A percentile compares a stretch with the other conserved stretches of the same genome.
Conservation (phyloP, 2,329 filamentous ascomycete genomes). For the Cercospora nicotianae region DNA sequence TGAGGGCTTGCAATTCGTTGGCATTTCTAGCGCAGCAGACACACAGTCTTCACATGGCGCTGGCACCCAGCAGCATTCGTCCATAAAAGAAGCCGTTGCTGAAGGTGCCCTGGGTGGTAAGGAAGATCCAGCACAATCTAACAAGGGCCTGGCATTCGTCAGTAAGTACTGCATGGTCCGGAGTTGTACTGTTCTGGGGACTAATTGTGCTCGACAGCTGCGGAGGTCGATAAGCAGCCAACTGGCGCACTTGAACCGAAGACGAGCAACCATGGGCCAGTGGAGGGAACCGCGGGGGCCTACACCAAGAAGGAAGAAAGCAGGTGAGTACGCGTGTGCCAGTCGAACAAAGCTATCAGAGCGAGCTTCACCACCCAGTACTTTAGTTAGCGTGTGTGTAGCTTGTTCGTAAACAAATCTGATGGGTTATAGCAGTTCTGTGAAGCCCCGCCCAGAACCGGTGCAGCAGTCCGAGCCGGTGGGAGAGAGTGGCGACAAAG, state of each 20-base stretch:
- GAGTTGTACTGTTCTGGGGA: neutral
- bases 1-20: constrained; percentile 8
- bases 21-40: neutral
- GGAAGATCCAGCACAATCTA: constrained; percentile 7
- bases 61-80: neutral
- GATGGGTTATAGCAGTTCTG: neutral
- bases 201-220: neutral
- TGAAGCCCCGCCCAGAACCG: neutral
- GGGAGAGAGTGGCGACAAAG: neutral
- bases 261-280: constrained; percentile 5
- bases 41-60: neutral
- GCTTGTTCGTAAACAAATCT: neutral
- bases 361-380: neutral
- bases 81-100: constrained; percentile 2
- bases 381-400: neutral
- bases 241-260: neutral
- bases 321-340: neutral
- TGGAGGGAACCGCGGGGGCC: neutral
- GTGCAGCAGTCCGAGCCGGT: neutral
- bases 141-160: constrained; percentile 6
- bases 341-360: neutral
- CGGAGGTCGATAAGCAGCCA: neutral
- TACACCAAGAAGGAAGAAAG: constrained; percentile 9
- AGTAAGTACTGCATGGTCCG: neutral
- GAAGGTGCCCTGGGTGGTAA: neutral